Conservation (phyloP, 2,329 filamentous ascomycete species). For the Mollisiaceae sp. region DNA sequence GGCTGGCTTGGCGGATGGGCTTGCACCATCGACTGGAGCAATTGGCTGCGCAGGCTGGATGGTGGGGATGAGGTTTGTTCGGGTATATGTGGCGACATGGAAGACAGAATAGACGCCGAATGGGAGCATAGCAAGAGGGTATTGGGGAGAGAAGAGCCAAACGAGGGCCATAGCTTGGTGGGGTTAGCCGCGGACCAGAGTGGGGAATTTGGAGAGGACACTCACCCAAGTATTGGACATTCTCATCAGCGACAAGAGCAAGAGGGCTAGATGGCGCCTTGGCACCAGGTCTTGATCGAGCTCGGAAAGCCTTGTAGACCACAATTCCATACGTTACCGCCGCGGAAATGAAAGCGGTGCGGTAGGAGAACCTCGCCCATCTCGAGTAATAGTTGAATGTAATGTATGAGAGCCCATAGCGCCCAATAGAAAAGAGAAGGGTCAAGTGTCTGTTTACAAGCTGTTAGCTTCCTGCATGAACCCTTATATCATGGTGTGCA, state of each 20-base stretch:
- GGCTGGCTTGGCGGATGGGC: constrained; percentile 62
- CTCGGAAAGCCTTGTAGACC: constrained; percentile 95
- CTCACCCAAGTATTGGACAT: constrained; percentile 95
- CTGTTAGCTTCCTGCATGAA: constrained; percentile 26
- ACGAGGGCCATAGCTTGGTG: constrained; percentile 83
- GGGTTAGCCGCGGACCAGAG: constrained; percentile 22
- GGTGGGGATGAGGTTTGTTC: constrained; percentile 89
- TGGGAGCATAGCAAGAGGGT: constrained; percentile 87
- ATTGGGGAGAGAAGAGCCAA: constrained; percentile 91
- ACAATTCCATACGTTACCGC: constrained; percentile 96
- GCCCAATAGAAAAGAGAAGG: constrained; percentile 80
- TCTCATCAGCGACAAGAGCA: constrained; percentile 83
- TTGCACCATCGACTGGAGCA: constrained; percentile 58
- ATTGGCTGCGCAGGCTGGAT: constrained; percentile 69
- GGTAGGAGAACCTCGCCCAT: constrained; percentile 84
- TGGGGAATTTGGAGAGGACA: constrained; percentile 30
- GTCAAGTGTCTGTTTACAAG: constrained; percentile 72
- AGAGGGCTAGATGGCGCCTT: constrained; percentile 62
- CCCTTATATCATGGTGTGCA: constrained; percentile 24
- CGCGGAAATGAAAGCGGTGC: constrained; percentile 86
- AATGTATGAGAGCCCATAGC: constrained; percentile 85
- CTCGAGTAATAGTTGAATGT: constrained; percentile 84
- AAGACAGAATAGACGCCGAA: constrained; percentile 98
- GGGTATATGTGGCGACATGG: constrained; percentile 96
- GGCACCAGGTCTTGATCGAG: constrained; percentile 76